phyloP scores from a whole-genome alignment of 192 early-diverging fungal species.

The Entophlyctis luteolus region DNA sequence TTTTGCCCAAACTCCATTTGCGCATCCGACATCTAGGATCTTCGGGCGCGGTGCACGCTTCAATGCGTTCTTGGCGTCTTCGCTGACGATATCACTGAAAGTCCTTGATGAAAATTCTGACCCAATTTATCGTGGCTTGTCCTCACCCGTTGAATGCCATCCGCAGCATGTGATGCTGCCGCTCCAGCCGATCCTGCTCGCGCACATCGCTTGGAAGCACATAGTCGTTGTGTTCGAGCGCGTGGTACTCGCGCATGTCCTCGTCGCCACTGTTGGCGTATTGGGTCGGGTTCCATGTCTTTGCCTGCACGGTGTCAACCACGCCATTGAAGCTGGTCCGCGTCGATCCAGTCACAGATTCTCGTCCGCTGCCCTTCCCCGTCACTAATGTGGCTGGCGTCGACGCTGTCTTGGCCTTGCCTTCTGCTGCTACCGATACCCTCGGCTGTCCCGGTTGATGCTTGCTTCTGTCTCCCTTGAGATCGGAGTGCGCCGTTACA shows the following conservation, averaged over 20 bases:
- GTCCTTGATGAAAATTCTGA: neutral
- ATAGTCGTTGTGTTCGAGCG: neutral
- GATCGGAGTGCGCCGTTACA: too few species aligned
- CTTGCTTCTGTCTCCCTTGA: too few species aligned
- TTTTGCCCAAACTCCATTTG: conserved; percentile 11
- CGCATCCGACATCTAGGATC: conserved; percentile 19
- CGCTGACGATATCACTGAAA: neutral
- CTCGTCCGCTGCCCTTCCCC: too few species aligned
- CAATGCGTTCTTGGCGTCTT: neutral
- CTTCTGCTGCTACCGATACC: too few species aligned
- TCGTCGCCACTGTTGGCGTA: neutral
- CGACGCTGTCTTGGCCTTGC: too few species aligned
- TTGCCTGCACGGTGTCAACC: neutral
- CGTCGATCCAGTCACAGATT: too few species aligned
- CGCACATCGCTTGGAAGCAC: conserved; percentile 2
- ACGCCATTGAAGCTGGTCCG: too few species aligned
- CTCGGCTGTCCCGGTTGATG: too few species aligned
- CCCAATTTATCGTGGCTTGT: neutral
- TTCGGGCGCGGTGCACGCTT: neutral
- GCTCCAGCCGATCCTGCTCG: conserved; percentile 6
- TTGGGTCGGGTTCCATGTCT: neutral
- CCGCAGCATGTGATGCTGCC: neutral
- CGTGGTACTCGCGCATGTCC: neutral
- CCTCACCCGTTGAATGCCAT: neutral
- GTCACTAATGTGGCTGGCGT: too few species aligned